phyloP scores from a whole-genome alignment of 305 asterid genomes.

The Fraxinus sp. region DNA sequence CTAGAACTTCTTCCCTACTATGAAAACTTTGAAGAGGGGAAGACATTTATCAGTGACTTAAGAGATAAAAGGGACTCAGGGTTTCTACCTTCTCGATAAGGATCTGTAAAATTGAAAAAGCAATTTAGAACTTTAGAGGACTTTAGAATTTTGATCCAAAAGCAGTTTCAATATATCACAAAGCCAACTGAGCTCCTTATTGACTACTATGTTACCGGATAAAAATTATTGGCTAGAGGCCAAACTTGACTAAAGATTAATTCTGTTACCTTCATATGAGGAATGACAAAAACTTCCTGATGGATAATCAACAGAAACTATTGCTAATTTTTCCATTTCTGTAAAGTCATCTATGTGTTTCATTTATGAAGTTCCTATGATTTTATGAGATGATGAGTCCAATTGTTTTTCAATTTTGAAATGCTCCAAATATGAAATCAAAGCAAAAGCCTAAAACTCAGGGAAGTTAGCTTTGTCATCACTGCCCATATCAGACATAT shows the following conservation, averaged over 20 bases:
- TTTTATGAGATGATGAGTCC: slow-evolving; percentile 32
- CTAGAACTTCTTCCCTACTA: too few species aligned
- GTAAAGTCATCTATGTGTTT: slow-evolving; percentile 85
- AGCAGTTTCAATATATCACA: too few species aligned
- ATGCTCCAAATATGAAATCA: slow-evolving; percentile 56
- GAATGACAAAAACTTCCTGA: slow-evolving; percentile 34
- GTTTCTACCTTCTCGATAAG: too few species aligned
- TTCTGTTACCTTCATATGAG: slow-evolving; percentile 34
- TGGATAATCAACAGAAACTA: slow-evolving; percentile 39
- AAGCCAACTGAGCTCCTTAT: too few species aligned
- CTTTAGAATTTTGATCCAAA: too few species aligned
- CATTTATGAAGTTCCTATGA: slow-evolving; percentile 62
- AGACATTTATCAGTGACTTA: too few species aligned
- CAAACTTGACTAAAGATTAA: background rate
- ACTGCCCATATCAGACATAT: slow-evolving; percentile 59
- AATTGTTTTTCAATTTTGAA: slow-evolving; percentile 43
- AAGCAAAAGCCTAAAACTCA: slow-evolving; percentile 66
- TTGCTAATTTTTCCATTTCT: slow-evolving; percentile 84
- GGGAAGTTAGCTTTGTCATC: slow-evolving; percentile 62
- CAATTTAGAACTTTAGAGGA: too few species aligned
- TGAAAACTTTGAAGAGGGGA: too few species aligned
- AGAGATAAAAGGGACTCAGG: too few species aligned
- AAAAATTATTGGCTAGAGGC: too few species aligned
- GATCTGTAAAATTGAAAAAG: too few species aligned
- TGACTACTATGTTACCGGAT: too few species aligned